Percentiles rank a stretch among this genome's conserved stretches.
Conservation (phyloP, 495 filamentous ascomycete species). For the Sphaerosporella brunnea region DNA sequence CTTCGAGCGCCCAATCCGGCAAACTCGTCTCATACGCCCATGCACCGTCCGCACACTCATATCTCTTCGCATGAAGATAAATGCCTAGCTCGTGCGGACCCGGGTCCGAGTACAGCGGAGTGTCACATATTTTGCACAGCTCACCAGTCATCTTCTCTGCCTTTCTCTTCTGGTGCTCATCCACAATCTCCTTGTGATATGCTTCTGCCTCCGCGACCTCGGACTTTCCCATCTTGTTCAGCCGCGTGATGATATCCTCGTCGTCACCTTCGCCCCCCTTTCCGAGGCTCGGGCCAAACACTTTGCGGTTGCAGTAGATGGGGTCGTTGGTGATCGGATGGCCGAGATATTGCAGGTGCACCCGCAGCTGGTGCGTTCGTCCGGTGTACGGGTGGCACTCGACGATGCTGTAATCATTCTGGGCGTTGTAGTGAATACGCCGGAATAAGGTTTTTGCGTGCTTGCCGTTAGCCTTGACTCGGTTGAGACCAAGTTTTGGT, state of each 20-base stretch:
- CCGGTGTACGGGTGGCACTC: slow-evolving; percentile 86
- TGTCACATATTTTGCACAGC: slow-evolving; percentile 60
- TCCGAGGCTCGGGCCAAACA: slow-evolving; percentile 70
- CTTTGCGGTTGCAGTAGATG: slow-evolving; percentile 84
- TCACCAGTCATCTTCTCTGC: slow-evolving; percentile 86
- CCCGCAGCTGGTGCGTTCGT: slow-evolving; percentile 83
- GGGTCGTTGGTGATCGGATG: slow-evolving; percentile 94
- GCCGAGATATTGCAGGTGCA: slow-evolving; percentile 85
- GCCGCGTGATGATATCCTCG: slow-evolving; percentile 68
- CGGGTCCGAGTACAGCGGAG: slow-evolving; percentile 82
- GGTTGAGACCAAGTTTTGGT: slow-evolving; percentile 84
- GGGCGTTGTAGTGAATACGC: slow-evolving; percentile 48
- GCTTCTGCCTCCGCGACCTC: slow-evolving; percentile 78
- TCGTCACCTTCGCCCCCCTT: slow-evolving; percentile 52
- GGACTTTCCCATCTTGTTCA: slow-evolving; percentile 82
- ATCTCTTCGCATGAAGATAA: slow-evolving; percentile 79
- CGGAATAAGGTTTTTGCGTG: slow-evolving; percentile 77
- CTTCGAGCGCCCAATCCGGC: slow-evolving; percentile 58
- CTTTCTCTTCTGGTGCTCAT: slow-evolving; percentile 59
- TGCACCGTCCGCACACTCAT: slow-evolving; percentile 57
- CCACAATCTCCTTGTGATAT: slow-evolving; percentile 80
- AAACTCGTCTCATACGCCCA: slow-evolving; percentile 79
- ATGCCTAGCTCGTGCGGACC: slow-evolving; percentile 76
- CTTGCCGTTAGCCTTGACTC: slow-evolving; percentile 84
- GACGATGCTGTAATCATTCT: slow-evolving; percentile 64